Conservation (phyloP, 305 asterid genomes). For the Rubia occidens region DNA sequence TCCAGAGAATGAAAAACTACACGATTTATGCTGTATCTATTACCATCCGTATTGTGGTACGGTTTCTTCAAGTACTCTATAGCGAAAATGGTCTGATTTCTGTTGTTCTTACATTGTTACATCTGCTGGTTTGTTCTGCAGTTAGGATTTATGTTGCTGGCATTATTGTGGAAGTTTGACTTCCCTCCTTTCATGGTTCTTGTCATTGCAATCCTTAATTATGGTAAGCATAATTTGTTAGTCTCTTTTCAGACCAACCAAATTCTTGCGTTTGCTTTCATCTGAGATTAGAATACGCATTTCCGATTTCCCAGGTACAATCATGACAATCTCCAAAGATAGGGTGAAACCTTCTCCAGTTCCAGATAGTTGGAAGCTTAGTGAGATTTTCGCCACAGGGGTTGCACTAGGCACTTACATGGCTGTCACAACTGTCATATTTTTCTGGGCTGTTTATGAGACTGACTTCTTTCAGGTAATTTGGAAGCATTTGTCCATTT, state of each 20-base stretch:
- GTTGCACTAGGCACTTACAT: slow-evolving; percentile 25
- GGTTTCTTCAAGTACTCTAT: slow-evolving; percentile 10
- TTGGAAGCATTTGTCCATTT: not conserved
- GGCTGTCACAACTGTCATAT: slow-evolving; percentile 27
- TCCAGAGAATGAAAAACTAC: slow-evolving; percentile 54
- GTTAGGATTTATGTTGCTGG: slow-evolving; percentile 24
- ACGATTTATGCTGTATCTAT: slow-evolving; percentile 56
- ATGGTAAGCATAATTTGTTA: slow-evolving; percentile 10
- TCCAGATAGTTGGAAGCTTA: slow-evolving; percentile 30
- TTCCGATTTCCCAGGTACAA: slow-evolving; percentile 20
- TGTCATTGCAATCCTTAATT: slow-evolving; percentile 20
- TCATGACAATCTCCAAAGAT: slow-evolving; percentile 31
- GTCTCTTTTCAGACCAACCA: not conserved
- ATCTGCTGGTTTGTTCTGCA: slow-evolving; percentile 13
- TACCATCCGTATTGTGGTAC: slow-evolving; percentile 55
- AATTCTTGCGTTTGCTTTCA: not conserved
- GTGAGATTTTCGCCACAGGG: slow-evolving; percentile 27
- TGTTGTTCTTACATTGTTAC: slow-evolving; percentile 5
- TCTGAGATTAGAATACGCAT: not conserved
- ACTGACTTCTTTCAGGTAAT: slow-evolving; percentile 28
- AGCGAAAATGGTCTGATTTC: not conserved
- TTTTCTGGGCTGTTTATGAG: slow-evolving; percentile 26
- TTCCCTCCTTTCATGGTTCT: slow-evolving; percentile 22
- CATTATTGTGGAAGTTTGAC: slow-evolving; percentile 22
- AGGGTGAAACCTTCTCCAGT: slow-evolving; percentile 30